Evolutionary conservation across 1,139 yeast species (phyloP).

Genomic region (Zhuliangozyma blackwelliae): DNA sequence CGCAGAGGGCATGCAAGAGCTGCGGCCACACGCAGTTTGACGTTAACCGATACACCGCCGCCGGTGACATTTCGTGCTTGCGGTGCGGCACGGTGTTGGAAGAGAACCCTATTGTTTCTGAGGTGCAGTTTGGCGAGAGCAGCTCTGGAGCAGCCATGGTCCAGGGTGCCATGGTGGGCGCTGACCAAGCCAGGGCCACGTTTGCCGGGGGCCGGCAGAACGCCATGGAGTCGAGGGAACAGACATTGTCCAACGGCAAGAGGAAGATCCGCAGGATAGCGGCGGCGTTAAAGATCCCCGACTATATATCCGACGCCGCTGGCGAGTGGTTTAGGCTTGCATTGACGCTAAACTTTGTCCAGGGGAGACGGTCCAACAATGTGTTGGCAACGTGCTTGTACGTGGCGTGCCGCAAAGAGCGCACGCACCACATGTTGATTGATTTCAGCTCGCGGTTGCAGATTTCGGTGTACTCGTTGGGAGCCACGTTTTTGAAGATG

Average conservation of each 20-base stretch:
- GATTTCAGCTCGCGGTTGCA: slow-evolving; percentile 89
- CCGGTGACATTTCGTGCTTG: slow-evolving; percentile 75
- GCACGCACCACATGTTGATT: slow-evolving; percentile 91
- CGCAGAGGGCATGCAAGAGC: slow-evolving; percentile 22
- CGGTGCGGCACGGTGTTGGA: slow-evolving; percentile 84
- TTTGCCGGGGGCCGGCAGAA: slow-evolving; percentile 59
- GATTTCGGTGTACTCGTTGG: slow-evolving; percentile 88
- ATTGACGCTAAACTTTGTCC: slow-evolving; percentile 80
- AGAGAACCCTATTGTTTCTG: slow-evolving; percentile 92
- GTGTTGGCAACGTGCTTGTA: slow-evolving; percentile 93
- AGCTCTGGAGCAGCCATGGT: slow-evolving; percentile 93
- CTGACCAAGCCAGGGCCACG: slow-evolving; percentile 79
- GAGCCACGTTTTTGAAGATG: slow-evolving; percentile 91
- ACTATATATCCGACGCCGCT: slow-evolving; percentile 81
- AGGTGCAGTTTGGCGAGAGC: slow-evolving; percentile 90
- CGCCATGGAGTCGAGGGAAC: slow-evolving; percentile 82
- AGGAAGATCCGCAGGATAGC: slow-evolving; percentile 78
- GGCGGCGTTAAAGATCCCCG: slow-evolving; percentile 71
- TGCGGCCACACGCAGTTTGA: slow-evolving; percentile 33
- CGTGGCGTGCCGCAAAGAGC: slow-evolving; percentile 87
- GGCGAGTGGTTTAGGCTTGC: slow-evolving; percentile 87
- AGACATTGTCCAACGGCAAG: slow-evolving; percentile 78
- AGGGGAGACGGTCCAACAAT: slow-evolving; percentile 91
- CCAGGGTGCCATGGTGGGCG: slow-evolving; percentile 88
- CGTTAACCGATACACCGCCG: slow-evolving; percentile 45